These are phyloP conservation scores for Durio zibethinus DNA, from an alignment of 345 rosid genomes.

Conservation along the genomic window DNA sequence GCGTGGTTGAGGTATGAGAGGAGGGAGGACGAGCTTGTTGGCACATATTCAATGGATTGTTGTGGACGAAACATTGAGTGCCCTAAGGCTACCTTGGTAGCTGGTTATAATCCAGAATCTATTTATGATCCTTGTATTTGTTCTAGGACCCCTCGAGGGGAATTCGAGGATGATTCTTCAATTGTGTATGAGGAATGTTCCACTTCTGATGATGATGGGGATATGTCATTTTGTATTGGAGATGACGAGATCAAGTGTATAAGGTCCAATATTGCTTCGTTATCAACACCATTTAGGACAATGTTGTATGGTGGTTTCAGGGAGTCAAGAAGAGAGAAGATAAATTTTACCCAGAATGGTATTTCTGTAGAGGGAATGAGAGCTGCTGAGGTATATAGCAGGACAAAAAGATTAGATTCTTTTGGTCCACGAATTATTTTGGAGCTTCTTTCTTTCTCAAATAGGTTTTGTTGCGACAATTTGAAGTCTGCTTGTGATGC, in stretches of 20 bases:
- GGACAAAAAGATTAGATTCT: conserved; percentile 49
- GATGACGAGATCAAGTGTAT: conserved; percentile 72
- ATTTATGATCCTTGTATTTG: conserved; percentile 66
- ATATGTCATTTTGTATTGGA: conserved; percentile 77
- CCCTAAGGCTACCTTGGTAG: conserved; percentile 69
- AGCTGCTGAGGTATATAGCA: conserved; percentile 69
- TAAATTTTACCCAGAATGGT: conserved; percentile 65
- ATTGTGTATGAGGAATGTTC: conserved; percentile 56
- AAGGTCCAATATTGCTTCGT: conserved; percentile 61
- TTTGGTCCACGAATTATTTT: conserved; percentile 51
- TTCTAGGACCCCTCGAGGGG: conserved; percentile 36
- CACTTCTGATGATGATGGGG: conserved; percentile 63
- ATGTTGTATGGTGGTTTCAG: conserved; percentile 77
- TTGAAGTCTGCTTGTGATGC: conserved; percentile 78
- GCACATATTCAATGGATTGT: conserved; percentile 74
- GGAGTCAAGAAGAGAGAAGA: conserved; percentile 62
- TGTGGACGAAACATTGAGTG: conserved; percentile 80
- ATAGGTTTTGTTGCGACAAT: conserved; percentile 79
- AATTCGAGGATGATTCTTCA: conserved; percentile 27
- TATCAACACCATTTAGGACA: conserved; percentile 67
- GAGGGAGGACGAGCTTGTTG: conserved; percentile 88
- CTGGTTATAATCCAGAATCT: conserved; percentile 72
- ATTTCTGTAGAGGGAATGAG: conserved; percentile 68
- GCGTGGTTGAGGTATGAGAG: conserved; percentile 92
- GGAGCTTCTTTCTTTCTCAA: conserved; percentile 77